Base-by-base conservation (phyloP, 176 grass and related monocot genomes). In the Oryza rufipogon region DNA sequence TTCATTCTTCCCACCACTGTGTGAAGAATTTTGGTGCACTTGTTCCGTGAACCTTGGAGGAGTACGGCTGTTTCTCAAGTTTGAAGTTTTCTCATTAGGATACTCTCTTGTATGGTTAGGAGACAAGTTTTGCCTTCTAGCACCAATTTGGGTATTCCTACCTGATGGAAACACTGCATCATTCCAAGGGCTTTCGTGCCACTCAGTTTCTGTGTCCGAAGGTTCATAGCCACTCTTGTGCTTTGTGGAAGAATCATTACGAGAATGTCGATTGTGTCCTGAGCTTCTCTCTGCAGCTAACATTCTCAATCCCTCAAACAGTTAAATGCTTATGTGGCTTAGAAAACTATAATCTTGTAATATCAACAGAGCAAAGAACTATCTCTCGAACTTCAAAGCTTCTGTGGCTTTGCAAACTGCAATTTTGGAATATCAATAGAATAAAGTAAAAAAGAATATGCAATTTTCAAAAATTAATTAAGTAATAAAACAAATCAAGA, bases 141-240 rank as follows among this genome's bases (percentile, higher is more conserved):
- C 64, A 85, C 61, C 87, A 81, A 80, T 20, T 28, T 83, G 83
- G 47, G 54, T 49, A 42, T 82, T 81, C 74, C 81, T 87, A 66
- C 63, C 56, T 76, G 92, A 91, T 73, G 46, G 85, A 28, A 82
- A 44, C 84, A 60, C 70, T 70, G 64, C 89, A 58, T 94, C 87
- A 44, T 91, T 84, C 87, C 89, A 91, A 78, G 92, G 92, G 87
- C 89, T 94, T 80, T 94, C 92, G 77, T 91, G 87, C 89, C 92
- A 91, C 73, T 94, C 92, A 64, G 89, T 86, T 86, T 94, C 92
- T 25, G 92, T 94, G 70, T 94, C 89, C 6, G 92, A 94, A 81
- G 92, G 92, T 79, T 94, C 92, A 75, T 94, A 94, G 56, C 89
- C 92, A 84, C 89, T 94, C 79, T 61, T 89, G 51, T 80, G 85